phyloP scores from a whole-genome alignment of 345 rosid species.

The Crucihimalaya himalaica region DNA sequence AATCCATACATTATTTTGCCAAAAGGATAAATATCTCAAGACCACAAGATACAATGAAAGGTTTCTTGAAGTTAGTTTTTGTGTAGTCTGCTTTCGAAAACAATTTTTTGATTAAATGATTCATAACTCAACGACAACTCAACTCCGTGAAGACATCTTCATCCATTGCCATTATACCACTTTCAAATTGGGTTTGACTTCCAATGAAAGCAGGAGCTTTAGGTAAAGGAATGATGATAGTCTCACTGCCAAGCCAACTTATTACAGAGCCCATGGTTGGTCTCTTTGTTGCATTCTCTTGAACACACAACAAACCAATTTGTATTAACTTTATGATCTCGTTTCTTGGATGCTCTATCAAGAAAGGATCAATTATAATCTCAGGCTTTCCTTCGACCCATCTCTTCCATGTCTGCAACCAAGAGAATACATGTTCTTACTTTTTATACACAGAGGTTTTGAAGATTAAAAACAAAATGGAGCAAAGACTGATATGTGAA shows the following conservation, averaged over 20 bases:
- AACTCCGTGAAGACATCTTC: constrained; percentile 40
- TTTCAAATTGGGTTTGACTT: background rate
- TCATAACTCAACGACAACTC: constrained; percentile 34
- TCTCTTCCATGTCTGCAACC: constrained; percentile 48
- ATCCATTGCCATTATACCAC: constrained; percentile 35
- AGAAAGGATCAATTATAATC: too few species aligned
- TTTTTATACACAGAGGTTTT: background rate
- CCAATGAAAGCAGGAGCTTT: constrained; percentile 39
- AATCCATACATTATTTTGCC: background rate
- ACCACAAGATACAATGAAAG: too few species aligned
- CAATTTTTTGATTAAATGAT: too few species aligned
- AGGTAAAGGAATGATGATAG: constrained; percentile 39
- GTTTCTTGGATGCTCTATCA: constrained; percentile 10
- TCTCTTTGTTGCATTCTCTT: constrained; percentile 43
- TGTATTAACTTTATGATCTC: constrained; percentile 35
- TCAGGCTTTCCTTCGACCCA: too few species aligned
- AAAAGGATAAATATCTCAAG: too few species aligned
- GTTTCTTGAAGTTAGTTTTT: too few species aligned
- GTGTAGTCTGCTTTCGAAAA: too few species aligned
- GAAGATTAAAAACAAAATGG: constrained; percentile 3
- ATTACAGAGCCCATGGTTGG: constrained; percentile 49
- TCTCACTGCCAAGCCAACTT: constrained; percentile 47
- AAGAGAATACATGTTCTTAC: background rate
- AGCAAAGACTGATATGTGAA: constrained; percentile 10
- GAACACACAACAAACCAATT: constrained; percentile 55